Conservation (phyloP, 2,329 filamentous ascomycete species). For the Alternaria triticimaculans region DNA sequence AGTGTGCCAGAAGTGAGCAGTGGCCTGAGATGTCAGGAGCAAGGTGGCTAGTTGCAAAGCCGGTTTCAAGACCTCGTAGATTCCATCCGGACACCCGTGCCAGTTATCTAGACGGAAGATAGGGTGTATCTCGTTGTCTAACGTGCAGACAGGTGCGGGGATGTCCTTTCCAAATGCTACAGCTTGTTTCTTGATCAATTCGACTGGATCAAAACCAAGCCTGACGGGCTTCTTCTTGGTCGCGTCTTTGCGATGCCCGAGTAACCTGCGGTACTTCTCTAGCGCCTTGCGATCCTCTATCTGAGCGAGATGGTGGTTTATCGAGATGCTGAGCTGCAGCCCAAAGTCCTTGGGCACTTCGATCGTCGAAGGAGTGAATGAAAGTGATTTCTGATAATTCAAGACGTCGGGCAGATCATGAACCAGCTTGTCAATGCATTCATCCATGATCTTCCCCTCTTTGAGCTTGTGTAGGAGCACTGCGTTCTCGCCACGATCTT, state of each 20-base stretch:
- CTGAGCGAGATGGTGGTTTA: constrained; percentile 49
- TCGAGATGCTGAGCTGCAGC: constrained; percentile 47
- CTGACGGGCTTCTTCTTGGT: constrained; percentile 41
- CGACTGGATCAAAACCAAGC: constrained; percentile 49
- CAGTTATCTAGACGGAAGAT: constrained; percentile 49
- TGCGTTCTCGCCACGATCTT: constrained; percentile 34
- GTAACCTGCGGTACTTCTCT: constrained; percentile 46
- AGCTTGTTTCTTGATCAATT: constrained; percentile 50
- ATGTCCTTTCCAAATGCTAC: constrained; percentile 38
- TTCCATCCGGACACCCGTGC: constrained; percentile 46
- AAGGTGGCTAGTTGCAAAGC: constrained; percentile 44
- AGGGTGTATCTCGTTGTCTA: constrained; percentile 46
- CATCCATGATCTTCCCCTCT: constrained; percentile 46
- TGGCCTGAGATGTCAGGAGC: constrained; percentile 45
- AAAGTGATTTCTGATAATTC: constrained; percentile 41
- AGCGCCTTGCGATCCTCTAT: constrained; percentile 47
- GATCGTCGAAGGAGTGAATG: constrained; percentile 48
- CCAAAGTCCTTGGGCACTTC: constrained; percentile 49
- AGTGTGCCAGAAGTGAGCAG: constrained; percentile 49
- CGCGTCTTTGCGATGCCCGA: constrained; percentile 44
- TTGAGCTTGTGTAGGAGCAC: constrained; percentile 44
- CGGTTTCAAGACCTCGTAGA: constrained; percentile 49
- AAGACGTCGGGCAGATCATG: constrained; percentile 44
- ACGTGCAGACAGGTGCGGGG: constrained; percentile 30
- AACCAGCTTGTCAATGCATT: constrained; percentile 47